Evolutionary conservation across 176 grass and related monocot species (phyloP).

Genomic region (Eremochloa ophiuroides): DNA sequence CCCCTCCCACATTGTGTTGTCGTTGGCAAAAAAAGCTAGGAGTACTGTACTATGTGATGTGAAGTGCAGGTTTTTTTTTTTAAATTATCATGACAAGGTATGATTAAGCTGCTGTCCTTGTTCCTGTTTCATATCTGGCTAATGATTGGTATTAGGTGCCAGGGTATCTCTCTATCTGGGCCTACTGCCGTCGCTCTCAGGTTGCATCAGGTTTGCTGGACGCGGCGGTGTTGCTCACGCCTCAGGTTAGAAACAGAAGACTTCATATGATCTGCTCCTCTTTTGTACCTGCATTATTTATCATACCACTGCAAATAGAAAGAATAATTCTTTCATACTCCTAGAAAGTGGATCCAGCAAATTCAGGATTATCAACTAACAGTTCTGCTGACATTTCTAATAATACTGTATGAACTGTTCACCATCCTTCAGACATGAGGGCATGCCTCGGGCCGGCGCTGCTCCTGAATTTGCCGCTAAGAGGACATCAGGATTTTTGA

Average conservation of each 20-base stretch:
- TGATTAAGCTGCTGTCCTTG: conserved; percentile 22
- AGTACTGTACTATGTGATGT: not conserved
- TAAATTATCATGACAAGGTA: not conserved
- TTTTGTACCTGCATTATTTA: not conserved
- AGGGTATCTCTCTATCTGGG: not conserved
- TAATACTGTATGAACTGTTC: not conserved
- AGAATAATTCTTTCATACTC: not conserved
- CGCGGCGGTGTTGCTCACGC: not conserved
- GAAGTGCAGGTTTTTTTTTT: not conserved
- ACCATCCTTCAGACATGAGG: too few species aligned
- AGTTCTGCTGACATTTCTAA: not conserved
- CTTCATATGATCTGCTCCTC: too few species aligned
- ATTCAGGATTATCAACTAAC: not conserved
- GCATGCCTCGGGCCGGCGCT: too few species aligned
- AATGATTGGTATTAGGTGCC: conserved; percentile 20
- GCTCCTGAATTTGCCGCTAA: not conserved
- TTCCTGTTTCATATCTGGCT: conserved; percentile 3
- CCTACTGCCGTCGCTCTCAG: not conserved
- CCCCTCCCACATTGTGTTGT: not conserved
- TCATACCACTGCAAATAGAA: not conserved
- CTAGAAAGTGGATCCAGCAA: not conserved
- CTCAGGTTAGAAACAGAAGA: not conserved
- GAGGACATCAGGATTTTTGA: not conserved
- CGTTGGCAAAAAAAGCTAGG: not conserved
- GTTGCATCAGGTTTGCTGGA: not conserved